Evolutionary conservation across 495 filamentous ascomycete species (phyloP), one percentile per base, ranked within the genome.

Genomic region (Friedmanniomyces simplex): DNA sequence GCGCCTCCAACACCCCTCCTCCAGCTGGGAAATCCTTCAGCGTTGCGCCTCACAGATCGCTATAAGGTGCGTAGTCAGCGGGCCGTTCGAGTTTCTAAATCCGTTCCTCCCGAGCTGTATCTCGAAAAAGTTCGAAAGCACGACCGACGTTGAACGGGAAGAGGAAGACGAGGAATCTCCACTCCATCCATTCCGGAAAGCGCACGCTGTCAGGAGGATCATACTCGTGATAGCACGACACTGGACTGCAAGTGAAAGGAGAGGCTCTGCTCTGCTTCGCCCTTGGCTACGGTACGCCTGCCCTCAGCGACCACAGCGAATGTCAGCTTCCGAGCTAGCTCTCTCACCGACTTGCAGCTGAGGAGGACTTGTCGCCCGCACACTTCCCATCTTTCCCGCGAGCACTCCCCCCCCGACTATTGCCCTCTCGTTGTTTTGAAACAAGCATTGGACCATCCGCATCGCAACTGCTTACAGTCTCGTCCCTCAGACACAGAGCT

Each of bases 391-490:
- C 28, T 32, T 32, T 32, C 28, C 28, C 28, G 28, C 28, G 10
- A 32, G 28, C 28, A 32, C 10, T 32, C n/a, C n/a, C n/a, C n/a
- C n/a, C n/a, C n/a, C n/a, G n/a, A n/a, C n/a, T n/a, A n/a, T n/a
- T 32, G 41, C 20, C 41, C 5, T 43, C 46, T 50, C 24, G 20
- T 22, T 24, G 46, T 43, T 22, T 16, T 32, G 28, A 4, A 32
- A 32, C 28, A 32, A 32, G 28, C 28, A 32, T 32, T 32, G 28
- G 28, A 32, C 28, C 28, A 3, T 32, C 28, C 28, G 10, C 28
- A 3, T 43, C 8, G 16, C 59, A 52, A 25, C 24, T 36, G 55
- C 59, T 57, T 48, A 58, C 59, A 48, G 21, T 14, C n/a, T 18
- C 36, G 13, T 30, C 28, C 34, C 14, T 25, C 21, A 43, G 14